These are phyloP conservation scores for Boletales sp. DNA, from an alignment of 768 basidiomycete genomes.

Conservation along the genomic window DNA sequence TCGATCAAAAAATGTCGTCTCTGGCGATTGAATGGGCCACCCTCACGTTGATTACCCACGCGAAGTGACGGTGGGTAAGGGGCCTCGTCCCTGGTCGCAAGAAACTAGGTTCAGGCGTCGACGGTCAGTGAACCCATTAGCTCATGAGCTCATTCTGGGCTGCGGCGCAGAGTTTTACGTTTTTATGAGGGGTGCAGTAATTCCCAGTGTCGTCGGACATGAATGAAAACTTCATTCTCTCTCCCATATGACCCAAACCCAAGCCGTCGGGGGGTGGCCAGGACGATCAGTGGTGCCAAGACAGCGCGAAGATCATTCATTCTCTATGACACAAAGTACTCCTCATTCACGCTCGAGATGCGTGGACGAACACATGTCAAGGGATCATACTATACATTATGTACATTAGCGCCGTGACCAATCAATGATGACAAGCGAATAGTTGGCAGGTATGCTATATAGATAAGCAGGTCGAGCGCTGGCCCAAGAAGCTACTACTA, in stretches of 20 bases:
- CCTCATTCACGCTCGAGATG: background rate
- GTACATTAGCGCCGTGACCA: slow-evolving; percentile 15
- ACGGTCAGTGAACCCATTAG: too few relatives aligned
- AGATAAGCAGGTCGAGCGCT: slow-evolving; percentile 20
- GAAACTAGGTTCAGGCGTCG: background rate
- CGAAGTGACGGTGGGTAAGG: background rate
- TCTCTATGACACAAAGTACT: background rate
- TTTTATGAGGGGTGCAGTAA: background rate
- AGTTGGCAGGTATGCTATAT: slow-evolving; percentile 19
- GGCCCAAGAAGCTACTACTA: slow-evolving; percentile 9
- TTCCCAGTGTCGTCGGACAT: slow-evolving; percentile 19
- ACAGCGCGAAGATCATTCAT: slow-evolving; percentile 14
- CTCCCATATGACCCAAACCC: slow-evolving; percentile 3
- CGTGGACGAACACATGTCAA: too few relatives aligned
- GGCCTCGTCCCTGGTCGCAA: background rate
- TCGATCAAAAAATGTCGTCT: background rate
- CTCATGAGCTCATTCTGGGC: background rate
- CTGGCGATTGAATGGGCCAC: background rate
- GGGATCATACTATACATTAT: slow-evolving; percentile 9
- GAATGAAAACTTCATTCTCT: slow-evolving; percentile 9
- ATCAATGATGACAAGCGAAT: slow-evolving; percentile 10
- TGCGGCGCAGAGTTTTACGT: slow-evolving; percentile 9
- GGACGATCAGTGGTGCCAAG: slow-evolving; percentile 15
- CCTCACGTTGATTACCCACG: background rate
- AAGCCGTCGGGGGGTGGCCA: slow-evolving; percentile 7